These are phyloP conservation scores for Tricholoma matsutake DNA, from an alignment of 768 basidiomycete genomes.

Conservation along the genomic window DNA sequence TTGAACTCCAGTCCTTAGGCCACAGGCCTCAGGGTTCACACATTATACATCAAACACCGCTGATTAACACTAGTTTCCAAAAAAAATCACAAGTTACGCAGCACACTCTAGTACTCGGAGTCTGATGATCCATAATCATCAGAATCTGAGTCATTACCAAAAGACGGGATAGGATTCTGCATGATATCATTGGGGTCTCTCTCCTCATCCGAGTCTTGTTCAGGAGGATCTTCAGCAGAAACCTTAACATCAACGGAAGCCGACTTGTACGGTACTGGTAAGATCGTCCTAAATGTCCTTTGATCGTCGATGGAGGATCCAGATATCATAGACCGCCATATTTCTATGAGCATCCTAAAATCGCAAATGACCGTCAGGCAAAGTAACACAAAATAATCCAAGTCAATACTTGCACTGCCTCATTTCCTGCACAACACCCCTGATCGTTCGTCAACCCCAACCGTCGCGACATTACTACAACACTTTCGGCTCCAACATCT, in stretches of 20 bases:
- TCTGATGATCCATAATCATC: conserved; percentile 15
- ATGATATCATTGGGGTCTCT: conserved; percentile 29
- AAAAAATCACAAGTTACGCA: no score
- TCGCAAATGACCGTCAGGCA: not conserved
- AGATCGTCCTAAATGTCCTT: conserved; percentile 14
- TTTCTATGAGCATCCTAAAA: conserved; percentile 36
- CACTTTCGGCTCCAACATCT: conserved; percentile 12
- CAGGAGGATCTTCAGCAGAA: not conserved
- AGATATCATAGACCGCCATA: conserved; percentile 47
- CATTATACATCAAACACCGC: no score
- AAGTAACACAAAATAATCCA: not conserved
- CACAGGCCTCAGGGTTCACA: no score
- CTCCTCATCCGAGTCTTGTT: conserved; percentile 30
- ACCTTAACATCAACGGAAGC: not conserved
- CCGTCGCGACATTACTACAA: conserved; percentile 30
- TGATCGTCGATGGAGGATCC: conserved; percentile 47
- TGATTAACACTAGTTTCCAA: no score
- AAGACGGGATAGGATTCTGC: not conserved
- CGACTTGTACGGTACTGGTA: not conserved
- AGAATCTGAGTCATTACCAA: conserved; percentile 20
- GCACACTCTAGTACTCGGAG: conserved; percentile 8
- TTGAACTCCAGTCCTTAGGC: no score
- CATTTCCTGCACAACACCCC: conserved; percentile 49
- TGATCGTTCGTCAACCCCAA: conserved; percentile 31
- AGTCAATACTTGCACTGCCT: conserved; percentile 39